phyloP scores from a whole-genome alignment of 169 alveolate genomes.

The Amoebophrya sp. region DNA sequence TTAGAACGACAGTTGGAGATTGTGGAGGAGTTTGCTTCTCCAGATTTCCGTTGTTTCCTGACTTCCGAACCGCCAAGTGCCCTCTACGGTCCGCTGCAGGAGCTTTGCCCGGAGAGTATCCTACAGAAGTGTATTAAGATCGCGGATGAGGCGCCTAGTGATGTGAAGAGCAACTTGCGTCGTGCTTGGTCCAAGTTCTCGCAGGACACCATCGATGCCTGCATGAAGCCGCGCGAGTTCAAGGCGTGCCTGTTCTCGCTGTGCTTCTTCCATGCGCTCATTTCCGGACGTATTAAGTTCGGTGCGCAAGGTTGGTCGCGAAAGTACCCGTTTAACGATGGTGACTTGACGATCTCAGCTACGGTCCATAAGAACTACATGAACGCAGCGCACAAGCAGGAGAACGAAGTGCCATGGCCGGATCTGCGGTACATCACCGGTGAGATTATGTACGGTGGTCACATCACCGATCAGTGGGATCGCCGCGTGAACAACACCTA shows the following conservation, averaged over 20 bases:
- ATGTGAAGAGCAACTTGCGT: conserved; percentile 80
- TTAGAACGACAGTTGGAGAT: conserved; percentile 78
- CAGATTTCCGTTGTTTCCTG: conserved; percentile 81
- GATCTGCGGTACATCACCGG: conserved; percentile 91
- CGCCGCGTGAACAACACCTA: conserved; percentile 90
- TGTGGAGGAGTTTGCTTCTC: conserved; percentile 58
- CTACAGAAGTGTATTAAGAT: conserved; percentile 82
- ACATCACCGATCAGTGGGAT: conserved; percentile 93
- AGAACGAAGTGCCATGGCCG: conserved; percentile 87
- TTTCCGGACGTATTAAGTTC: conserved; percentile 90
- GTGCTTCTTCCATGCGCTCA: conserved; percentile 89
- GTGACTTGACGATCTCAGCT: conserved; percentile 89
- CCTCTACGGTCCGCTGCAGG: conserved; percentile 66
- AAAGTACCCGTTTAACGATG: conserved; percentile 90
- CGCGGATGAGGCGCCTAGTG: conserved; percentile 90
- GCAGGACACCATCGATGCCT: conserved; percentile 61
- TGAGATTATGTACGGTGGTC: conserved; percentile 97
- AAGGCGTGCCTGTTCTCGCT: conserved; percentile 86
- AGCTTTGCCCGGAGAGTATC: conserved; percentile 81
- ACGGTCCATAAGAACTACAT: conserved; percentile 72
- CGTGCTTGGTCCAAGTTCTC: conserved; percentile 56
- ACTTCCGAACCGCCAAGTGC: conserved; percentile 90
- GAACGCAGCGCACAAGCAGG: conserved; percentile 55
- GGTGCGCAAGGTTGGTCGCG: conserved; percentile 94
- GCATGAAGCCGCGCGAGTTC: conserved; percentile 79